Percentiles rank a stretch among this genome's conserved stretches.
These are phyloP conservation scores for Geosiphon pyriformis DNA, from an alignment of 192 early-diverging fungal genomes.

Conservation along the genomic window DNA sequence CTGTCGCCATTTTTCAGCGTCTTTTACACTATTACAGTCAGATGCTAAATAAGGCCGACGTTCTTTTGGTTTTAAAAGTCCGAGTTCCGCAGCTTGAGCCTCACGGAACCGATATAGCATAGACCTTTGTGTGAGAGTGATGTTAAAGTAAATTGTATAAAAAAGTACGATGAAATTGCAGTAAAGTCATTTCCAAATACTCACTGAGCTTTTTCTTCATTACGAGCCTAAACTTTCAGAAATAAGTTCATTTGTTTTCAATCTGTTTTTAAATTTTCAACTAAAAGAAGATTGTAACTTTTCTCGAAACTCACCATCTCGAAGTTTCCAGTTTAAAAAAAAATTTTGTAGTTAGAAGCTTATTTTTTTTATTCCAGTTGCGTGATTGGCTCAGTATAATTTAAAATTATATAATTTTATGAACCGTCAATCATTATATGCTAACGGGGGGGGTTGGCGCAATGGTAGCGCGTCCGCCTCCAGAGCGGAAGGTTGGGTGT, in stretches of 20 bases:
- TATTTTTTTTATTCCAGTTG: too few species aligned
- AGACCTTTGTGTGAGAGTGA: constrained; percentile 48
- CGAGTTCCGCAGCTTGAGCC: constrained; percentile 81
- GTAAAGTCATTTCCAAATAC: neutral
- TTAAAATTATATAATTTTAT: too few species aligned
- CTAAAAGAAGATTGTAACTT: too few species aligned
- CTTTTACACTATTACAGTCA: constrained; percentile 59
- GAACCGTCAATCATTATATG: too few species aligned
- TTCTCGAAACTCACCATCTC: too few species aligned
- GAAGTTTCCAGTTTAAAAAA: too few species aligned
- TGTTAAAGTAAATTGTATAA: neutral
- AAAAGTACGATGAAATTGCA: neutral
- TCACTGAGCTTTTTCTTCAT: constrained; percentile 94
- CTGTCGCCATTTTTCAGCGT: constrained; percentile 88
- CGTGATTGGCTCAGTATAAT: too few species aligned
- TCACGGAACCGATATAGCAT: constrained; percentile 98
- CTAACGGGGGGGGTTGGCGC: constrained; percentile 20
- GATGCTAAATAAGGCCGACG: constrained; percentile 74
- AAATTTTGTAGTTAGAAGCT: too few species aligned
- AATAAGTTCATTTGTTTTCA: too few species aligned
- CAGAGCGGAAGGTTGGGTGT: constrained; percentile 30
- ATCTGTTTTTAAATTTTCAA: too few species aligned
- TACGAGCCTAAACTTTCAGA: constrained; percentile 74
- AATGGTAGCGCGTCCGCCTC: constrained; percentile 29
- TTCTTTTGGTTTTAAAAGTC: constrained; percentile 56